phyloP scores from a whole-genome alignment of 78 protist species.

The Salpingoeca rosetta region DNA sequence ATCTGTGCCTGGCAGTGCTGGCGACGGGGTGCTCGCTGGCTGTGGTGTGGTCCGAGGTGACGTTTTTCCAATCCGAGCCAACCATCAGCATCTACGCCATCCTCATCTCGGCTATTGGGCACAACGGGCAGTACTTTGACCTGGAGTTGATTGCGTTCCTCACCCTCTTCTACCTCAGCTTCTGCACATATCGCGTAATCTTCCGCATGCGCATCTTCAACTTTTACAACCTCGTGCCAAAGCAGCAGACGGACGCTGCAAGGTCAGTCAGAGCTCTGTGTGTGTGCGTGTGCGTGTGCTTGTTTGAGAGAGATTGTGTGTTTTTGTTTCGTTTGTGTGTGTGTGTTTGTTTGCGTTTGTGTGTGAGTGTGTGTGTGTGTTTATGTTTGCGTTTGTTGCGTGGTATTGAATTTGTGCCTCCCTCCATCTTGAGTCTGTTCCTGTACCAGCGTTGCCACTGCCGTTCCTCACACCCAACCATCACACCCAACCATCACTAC shows the following conservation, averaged over 20 bases:
- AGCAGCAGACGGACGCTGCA: constrained; percentile 5
- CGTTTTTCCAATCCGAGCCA: not conserved
- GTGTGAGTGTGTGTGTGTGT: too few relatives aligned
- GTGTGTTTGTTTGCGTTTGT: not conserved
- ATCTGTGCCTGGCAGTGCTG: not conserved
- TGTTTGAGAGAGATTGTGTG: too few relatives aligned
- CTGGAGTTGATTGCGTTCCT: not conserved
- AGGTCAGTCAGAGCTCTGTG: not conserved
- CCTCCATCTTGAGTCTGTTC: too few relatives aligned
- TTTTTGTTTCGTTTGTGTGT: not conserved
- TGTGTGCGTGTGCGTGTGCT: not conserved
- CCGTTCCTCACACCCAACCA: too few relatives aligned
- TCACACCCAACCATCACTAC: too few relatives aligned
- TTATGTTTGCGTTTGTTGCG: too few relatives aligned
- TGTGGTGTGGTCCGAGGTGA: constrained; percentile 2
- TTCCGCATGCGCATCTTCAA: constrained; percentile 5
- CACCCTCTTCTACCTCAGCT: not conserved
- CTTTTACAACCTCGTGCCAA: not conserved
- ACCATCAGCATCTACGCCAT: not conserved
- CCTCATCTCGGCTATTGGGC: not conserved
- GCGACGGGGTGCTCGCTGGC: not conserved
- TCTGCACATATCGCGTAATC: not conserved
- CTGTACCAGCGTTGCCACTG: too few relatives aligned
- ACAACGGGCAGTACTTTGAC: not conserved
- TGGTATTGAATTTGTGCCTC: too few relatives aligned